These are phyloP conservation scores for Xylaria longipes DNA, from an alignment of 495 filamentous ascomycete species.

Conservation along the genomic window DNA sequence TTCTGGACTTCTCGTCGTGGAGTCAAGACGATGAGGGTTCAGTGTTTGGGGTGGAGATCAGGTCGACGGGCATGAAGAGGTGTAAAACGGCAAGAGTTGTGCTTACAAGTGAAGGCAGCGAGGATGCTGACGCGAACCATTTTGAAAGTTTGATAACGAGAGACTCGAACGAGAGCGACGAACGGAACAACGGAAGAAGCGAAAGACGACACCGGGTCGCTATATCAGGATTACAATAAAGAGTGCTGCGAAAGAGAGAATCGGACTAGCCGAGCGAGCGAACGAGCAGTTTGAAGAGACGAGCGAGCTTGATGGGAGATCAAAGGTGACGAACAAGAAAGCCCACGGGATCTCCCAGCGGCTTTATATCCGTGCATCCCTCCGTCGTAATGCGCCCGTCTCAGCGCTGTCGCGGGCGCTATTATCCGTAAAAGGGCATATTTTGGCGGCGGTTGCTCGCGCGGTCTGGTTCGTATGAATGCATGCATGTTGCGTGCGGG, in stretches of 20 bases:
- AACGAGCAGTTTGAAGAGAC: neutral
- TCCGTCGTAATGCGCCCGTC: neutral
- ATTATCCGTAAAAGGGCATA: neutral
- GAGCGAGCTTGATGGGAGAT: constrained; percentile 7
- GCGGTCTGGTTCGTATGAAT: neutral
- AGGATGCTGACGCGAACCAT: constrained; percentile 25
- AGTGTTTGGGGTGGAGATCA: neutral
- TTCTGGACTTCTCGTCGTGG: neutral
- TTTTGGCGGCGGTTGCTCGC: neutral
- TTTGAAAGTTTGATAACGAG: constrained; percentile 3
- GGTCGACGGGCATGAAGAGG: neutral
- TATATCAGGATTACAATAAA: neutral
- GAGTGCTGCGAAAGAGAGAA: neutral
- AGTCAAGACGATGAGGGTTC: neutral
- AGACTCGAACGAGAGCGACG: constrained; percentile 1
- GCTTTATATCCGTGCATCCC: constrained; percentile 9
- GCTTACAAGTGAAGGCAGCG: constrained; percentile 22
- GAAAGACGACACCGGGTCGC: constrained; percentile 24
- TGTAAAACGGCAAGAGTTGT: neutral
- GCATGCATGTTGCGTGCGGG: neutral
- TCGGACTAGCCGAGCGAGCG: constrained; percentile 22
- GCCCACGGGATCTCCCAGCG: neutral
- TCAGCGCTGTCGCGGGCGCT: neutral
- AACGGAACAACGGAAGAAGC: neutral
- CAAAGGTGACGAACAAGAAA: neutral